These are phyloP conservation scores for Erucastrum elatum DNA, from an alignment of 345 rosid genomes.

Conservation along the genomic window DNA sequence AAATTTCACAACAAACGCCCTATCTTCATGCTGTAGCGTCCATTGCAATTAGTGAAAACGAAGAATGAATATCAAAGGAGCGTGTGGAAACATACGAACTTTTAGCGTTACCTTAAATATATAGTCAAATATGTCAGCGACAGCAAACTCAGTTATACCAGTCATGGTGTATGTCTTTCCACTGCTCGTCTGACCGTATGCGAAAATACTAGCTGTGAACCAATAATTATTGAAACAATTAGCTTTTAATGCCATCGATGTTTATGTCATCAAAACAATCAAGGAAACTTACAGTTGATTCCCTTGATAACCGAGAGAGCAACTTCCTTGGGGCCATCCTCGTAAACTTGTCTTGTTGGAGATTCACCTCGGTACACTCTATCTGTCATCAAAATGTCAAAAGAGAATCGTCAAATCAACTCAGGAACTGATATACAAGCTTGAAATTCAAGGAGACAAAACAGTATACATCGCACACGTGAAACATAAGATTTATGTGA, in stretches of 20 bases:
- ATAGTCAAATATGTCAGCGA: conserved; percentile 88
- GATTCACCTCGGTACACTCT: conserved; percentile 89
- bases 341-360: conserved; percentile 76
- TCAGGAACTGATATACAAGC: background rate
- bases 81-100: conserved; percentile 9
- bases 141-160: conserved; percentile 86
- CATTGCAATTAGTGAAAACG: conserved; percentile 17
- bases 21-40: conserved; percentile 75
- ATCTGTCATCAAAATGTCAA: conserved; percentile 49
- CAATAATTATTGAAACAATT: conserved; percentile 10
- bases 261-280: background rate
- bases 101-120: conserved; percentile 56
- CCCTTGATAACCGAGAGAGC: conserved; percentile 91
- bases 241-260: background rate
- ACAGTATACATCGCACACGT: too few species aligned
- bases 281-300: conserved; percentile 69
- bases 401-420: conserved; percentile 22
- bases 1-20: conserved; percentile 88
- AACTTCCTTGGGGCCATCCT: conserved; percentile 78
- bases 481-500: too few species aligned
- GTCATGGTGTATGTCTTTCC: conserved; percentile 98
- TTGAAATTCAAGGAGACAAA: background rate
- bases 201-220: conserved; percentile 83
- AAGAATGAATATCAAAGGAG: conserved; percentile 18
- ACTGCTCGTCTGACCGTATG: conserved; percentile 99